phyloP scores from a whole-genome alignment of 1,139 yeast genomes.

The Pichia sp. region DNA sequence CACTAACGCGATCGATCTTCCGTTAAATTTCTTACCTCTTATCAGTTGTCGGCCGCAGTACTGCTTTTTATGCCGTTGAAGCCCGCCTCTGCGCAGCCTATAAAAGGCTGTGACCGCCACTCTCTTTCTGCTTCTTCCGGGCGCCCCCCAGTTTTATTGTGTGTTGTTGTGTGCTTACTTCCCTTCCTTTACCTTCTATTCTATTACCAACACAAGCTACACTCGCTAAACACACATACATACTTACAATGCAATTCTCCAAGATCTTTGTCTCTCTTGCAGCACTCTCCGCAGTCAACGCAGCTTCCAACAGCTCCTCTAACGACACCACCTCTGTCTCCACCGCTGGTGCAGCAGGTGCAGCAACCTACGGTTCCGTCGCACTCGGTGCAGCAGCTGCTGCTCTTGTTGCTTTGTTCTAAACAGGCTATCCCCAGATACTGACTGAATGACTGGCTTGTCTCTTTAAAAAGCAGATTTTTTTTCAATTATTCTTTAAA shows the following conservation, averaged over 20 bases:
- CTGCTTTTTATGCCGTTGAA: too few species aligned
- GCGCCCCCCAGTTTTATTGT: too few species aligned
- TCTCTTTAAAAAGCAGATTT: too few species aligned
- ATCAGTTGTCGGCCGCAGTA: too few species aligned
- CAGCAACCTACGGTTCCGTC: conserved; percentile 44
- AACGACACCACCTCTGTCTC: conserved; percentile 27
- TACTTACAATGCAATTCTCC: conserved; percentile 50
- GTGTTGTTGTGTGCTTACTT: not conserved
- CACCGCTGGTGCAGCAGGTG: conserved; percentile 30
- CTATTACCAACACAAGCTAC: not conserved
- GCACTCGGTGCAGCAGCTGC: conserved; percentile 70
- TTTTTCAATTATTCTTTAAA: too few species aligned
- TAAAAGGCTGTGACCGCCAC: too few species aligned
- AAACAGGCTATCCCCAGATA: too few species aligned
- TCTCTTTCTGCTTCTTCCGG: too few species aligned
- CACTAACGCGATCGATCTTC: too few species aligned
- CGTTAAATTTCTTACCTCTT: too few species aligned
- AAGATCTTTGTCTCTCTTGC: conserved; percentile 35
- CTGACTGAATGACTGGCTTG: too few species aligned
- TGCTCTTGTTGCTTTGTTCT: conserved; percentile 65
- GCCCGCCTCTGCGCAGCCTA: too few species aligned
- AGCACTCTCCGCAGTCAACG: conserved; percentile 43
- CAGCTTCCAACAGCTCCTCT: conserved; percentile 29
- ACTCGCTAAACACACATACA: conserved; percentile 1
- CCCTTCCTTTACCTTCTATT: not conserved